Evolutionary conservation across 2,329 filamentous ascomycete genomes (phyloP).

Genomic region (Stagonosporopsis vannaccii): DNA sequence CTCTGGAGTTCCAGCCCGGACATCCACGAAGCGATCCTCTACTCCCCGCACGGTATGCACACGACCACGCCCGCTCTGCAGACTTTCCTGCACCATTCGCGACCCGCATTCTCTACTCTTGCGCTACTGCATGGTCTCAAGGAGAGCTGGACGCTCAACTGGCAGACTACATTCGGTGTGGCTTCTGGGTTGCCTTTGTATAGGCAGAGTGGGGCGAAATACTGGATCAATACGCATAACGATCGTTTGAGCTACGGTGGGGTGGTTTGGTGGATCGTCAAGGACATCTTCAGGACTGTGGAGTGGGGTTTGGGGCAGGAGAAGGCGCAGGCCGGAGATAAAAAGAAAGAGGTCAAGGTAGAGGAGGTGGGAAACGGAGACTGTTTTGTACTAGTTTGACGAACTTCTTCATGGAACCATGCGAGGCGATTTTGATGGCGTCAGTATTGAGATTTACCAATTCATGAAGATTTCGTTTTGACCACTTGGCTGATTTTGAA

Average conservation of each 20-base stretch:
- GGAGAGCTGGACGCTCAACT: constrained; percentile 6
- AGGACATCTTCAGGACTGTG: constrained; percentile 4
- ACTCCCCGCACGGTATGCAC: constrained; percentile 16
- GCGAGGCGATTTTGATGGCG: background rate
- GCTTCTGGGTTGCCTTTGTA: constrained; percentile 7
- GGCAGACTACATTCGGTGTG: constrained; percentile 14
- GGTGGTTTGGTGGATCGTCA: constrained; percentile 3
- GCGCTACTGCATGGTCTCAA: constrained; percentile 17
- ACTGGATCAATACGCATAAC: constrained; percentile 19
- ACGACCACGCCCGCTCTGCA: constrained; percentile 12
- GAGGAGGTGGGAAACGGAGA: constrained; percentile 4
- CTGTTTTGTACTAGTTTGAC: background rate
- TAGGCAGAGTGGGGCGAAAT: constrained; percentile 1
- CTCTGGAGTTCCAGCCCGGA: background rate
- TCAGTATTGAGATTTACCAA: background rate
- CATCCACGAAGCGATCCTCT: constrained; percentile 17
- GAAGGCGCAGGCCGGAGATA: background rate
- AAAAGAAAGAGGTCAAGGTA: background rate
- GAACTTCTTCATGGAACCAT: background rate
- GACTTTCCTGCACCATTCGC: constrained; percentile 1
- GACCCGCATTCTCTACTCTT: background rate
- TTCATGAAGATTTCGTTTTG: background rate
- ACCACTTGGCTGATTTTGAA: background rate
- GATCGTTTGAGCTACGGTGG: constrained; percentile 8
- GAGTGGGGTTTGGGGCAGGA: constrained; percentile 10